Base-by-base conservation (phyloP, 176 grass and related monocot genomes). In the Cenchrus fungigraminus region DNA sequence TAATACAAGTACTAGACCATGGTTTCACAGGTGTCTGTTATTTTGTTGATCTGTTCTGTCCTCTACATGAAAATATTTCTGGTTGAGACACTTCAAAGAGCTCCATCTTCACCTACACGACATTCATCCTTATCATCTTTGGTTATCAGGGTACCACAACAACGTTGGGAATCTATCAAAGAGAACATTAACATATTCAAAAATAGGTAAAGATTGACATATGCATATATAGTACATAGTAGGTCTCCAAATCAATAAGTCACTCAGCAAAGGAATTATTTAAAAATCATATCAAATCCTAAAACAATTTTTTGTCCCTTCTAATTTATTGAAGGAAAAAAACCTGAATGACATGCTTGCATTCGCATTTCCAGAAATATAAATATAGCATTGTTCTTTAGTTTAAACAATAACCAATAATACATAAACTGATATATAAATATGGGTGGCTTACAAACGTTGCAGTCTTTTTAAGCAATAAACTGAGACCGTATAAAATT, bases 61-160 rank as follows among this genome's bases (percentile, higher is more conserved):
- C n/a, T 97, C 78, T 97, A 97, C 82, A 86, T 97, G 79, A 90
- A 95, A 84, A 79, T 92, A 78, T 95, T 83, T 86, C 89, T 97
- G 32, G 82, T 89, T 14, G 94, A 94, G 85, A 89, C 92, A 9
- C 49, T 97, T 87, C 84, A 77, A 63, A 74, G 63, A 85, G 71
- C 71, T 89, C 61, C 83, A 57, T 79, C 67, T 68, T 45, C 46
- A 25, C 14, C 88, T 19, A 62, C 29, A 71, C 80, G 72, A 57
- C 72, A 85, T 90, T 57, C 75, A 67, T 53, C 87, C 0, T 64
- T 87, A 77, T 83, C 89, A 20, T 74, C 78, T 74, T 65, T 92
- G 79, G 49, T 83, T 76, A 19, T 85, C 42, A 80, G 59, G 44
- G 88, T 89, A 83, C 84, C 91, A 62, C 71, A 82, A 32, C 57